phyloP scores from a whole-genome alignment of 148 eudicot species.

The Persicaria maculosa region DNA sequence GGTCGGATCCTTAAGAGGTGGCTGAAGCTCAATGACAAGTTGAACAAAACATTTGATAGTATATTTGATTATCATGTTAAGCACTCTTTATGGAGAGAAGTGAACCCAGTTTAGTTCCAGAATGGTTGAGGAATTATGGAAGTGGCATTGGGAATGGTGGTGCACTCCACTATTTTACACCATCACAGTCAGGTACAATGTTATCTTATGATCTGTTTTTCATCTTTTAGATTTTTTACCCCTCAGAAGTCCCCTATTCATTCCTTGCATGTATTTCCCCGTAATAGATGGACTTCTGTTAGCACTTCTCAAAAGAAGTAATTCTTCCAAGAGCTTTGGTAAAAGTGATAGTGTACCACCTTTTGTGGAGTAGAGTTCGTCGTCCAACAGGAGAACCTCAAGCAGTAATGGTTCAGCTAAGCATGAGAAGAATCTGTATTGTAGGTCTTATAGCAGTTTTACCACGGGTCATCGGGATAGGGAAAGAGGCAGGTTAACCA shows the following conservation, averaged over 20 bases:
- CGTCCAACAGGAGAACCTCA: conserved; percentile 53
- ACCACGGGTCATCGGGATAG: conserved; percentile 52
- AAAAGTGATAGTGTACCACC: conserved; percentile 35
- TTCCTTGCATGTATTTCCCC: too few species aligned
- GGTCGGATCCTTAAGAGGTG: conserved; percentile 23
- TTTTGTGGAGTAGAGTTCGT: conserved; percentile 40
- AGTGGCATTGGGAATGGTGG: conserved; percentile 49
- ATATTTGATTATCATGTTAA: conserved; percentile 40
- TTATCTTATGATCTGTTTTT: not conserved
- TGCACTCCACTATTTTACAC: conserved; percentile 43
- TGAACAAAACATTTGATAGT: conserved; percentile 14
- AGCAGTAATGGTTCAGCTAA: conserved; percentile 59
- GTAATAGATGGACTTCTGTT: too few species aligned
- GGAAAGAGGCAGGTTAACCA: too few species aligned
- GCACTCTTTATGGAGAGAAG: conserved; percentile 69
- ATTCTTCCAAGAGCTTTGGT: too few species aligned
- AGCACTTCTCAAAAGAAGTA: too few species aligned
- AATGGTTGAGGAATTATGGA: conserved; percentile 78
- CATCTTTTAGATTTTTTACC: not conserved
- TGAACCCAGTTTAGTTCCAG: conserved; percentile 91
- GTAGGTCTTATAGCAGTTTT: conserved; percentile 57
- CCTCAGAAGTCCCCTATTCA: not conserved
- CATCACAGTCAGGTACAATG: conserved; percentile 43
- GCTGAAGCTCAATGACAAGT: conserved; percentile 33
- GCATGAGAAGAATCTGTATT: conserved; percentile 38